A percentile compares a stretch with the other conserved stretches of the same genome.
These are phyloP conservation scores for Udeniomyces megalosporus DNA, from an alignment of 768 basidiomycete genomes.

Conservation along the genomic window DNA sequence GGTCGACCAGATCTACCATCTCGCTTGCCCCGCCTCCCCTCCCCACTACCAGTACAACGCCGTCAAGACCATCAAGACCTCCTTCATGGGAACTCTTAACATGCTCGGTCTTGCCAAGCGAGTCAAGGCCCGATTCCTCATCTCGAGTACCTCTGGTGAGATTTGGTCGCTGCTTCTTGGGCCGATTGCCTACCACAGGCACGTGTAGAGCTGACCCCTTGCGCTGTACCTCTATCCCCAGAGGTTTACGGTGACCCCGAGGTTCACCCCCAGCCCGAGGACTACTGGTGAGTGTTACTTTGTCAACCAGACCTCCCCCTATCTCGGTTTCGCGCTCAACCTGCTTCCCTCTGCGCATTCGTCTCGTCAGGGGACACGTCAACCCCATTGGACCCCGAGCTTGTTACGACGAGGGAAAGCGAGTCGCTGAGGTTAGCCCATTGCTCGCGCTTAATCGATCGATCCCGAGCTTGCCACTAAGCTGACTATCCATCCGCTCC, in stretches of 20 bases:
- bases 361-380: slow-evolving; percentile 72
- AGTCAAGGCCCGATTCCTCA: slow-evolving; percentile 90
- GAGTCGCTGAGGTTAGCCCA: slow-evolving; percentile 61
- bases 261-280: slow-evolving; percentile 90
- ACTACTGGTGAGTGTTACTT: slow-evolving; percentile 51
- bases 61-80: slow-evolving; percentile 95
- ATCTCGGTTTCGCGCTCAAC: background rate
- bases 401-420: slow-evolving; percentile 99
- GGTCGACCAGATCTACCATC: slow-evolving; percentile 97
- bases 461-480: background rate
- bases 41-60: slow-evolving; percentile 97
- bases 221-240: slow-evolving; percentile 21
- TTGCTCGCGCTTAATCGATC: background rate
- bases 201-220: too few relatives aligned
- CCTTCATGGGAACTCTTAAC: slow-evolving; percentile 94
- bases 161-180: background rate
- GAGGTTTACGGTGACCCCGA: slow-evolving; percentile 98
- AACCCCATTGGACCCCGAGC: slow-evolving; percentile 96
- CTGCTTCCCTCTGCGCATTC: background rate
- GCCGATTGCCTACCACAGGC: background rate
- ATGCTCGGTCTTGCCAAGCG: slow-evolving; percentile 98
- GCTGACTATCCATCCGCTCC: background rate
- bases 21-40: slow-evolving; percentile 93
- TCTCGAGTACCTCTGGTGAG: slow-evolving; percentile 82
- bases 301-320: background rate